Base-by-base conservation (phyloP, 2,329 filamentous ascomycete genomes). In the Trichoderma citrinoviride region DNA sequence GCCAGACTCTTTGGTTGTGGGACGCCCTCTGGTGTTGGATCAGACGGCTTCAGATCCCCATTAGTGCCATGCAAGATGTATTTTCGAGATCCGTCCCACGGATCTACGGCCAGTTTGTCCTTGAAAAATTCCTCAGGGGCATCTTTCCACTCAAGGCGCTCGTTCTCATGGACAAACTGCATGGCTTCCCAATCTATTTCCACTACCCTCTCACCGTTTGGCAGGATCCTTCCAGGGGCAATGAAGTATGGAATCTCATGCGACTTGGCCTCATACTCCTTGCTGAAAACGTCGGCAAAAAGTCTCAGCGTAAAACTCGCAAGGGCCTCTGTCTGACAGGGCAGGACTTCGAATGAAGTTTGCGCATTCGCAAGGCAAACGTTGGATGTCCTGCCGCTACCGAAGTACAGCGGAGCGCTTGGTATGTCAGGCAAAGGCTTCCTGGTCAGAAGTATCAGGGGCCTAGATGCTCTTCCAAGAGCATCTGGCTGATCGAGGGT, bases 251-350 rank as follows among this genome's bases (percentile, higher is more conserved):
- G 89, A 74, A 97, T 84, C 29, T 88, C 86, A 0, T 82, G 76
- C 0, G 81, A 70, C 17, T 87, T 81, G 0, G 85, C 80, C 55
- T 90, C 87, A 71, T 92, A 99, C 3, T 83, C 82, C 75, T 99
- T 99, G 75, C 93, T 94, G 79, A 97, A 98, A 0, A 97, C 80
- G 70, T 98, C 92, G 17, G 85, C 79, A 75, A 96, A 97, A 0
- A 96, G 76, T 5, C 84, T 82, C 46, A 96, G 78, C 0, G 91
- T 97, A 73, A 95, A 96, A 0, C 75, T 76, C 0, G 87, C 87
- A n/a, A 98, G 74, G 1, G 79, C 74, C 0, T 83, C 76, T 0
- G 92, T 68, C 1, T 81, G 73, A 0, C 77, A 71, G 0, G 78
- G 70, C 0, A 77, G 74, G 0, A 87, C 68, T 0, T 75, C 12